Evolutionary conservation across 2,329 filamentous ascomycete genomes (phyloP).

Genomic region (Monosporascus sp.): DNA sequence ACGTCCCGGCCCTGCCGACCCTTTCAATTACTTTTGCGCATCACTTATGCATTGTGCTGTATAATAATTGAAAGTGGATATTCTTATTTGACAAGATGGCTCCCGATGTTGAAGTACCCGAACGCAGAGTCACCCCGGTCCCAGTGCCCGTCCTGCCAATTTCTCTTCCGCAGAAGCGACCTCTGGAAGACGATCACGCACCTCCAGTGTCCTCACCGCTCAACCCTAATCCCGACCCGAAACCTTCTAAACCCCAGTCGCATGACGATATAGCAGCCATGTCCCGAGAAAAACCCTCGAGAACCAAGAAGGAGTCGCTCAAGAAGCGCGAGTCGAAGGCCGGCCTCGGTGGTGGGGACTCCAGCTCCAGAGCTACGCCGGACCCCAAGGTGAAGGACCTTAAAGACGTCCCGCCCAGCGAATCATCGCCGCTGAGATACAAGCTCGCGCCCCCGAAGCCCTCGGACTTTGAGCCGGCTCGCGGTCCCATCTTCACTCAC

Average conservation of each 20-base stretch:
- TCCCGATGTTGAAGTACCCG: slow-evolving; percentile 22
- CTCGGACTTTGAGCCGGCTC: slow-evolving; percentile 56
- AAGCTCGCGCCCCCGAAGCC: slow-evolving; percentile 60
- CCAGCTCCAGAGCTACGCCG: slow-evolving; percentile 50
- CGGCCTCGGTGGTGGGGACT: slow-evolving; percentile 34
- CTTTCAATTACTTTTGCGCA: background rate
- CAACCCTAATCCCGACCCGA: slow-evolving; percentile 57
- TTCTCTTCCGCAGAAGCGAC: slow-evolving; percentile 59
- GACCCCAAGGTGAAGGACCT: slow-evolving; percentile 42
- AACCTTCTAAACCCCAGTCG: slow-evolving; percentile 31
- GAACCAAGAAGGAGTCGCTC: slow-evolving; percentile 60
- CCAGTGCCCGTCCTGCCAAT: slow-evolving; percentile 27
- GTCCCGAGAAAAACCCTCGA: slow-evolving; percentile 44
- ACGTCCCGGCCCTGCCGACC: no score
- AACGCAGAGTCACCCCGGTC: slow-evolving; percentile 26
- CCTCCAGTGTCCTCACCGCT: slow-evolving; percentile 70
- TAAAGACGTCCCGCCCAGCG: slow-evolving; percentile 35
- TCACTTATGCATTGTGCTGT: background rate
- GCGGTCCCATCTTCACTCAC: slow-evolving; percentile 51
- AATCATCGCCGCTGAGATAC: slow-evolving; percentile 53
- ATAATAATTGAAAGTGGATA: background rate
- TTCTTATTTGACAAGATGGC: slow-evolving; percentile 15
- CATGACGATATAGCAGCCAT: slow-evolving; percentile 32
- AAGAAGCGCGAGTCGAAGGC: slow-evolving; percentile 65
- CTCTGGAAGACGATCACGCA: slow-evolving; percentile 64